Evolutionary conservation across 805 yeast genomes (phyloP).

Genomic region (Barnettozyma populi): DNA sequence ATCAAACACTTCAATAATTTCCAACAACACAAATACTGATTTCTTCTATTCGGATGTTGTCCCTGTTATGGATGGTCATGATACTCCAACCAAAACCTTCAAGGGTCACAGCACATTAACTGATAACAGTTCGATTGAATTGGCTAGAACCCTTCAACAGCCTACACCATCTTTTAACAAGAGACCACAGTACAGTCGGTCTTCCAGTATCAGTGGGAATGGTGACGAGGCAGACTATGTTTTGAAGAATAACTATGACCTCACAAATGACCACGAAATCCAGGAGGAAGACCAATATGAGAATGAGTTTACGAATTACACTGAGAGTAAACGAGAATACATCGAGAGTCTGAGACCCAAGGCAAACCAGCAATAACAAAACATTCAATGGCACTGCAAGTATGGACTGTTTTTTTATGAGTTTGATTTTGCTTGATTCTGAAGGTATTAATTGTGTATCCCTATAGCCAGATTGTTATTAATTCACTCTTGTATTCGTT

Average conservation of each 20-base stretch:
- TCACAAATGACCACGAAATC: slow-evolving; percentile 27
- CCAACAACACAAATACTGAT: slow-evolving; percentile 23
- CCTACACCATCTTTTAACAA: slow-evolving; percentile 24
- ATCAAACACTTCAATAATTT: slow-evolving; percentile 21
- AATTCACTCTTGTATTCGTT: background rate
- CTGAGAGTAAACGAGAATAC: slow-evolving; percentile 37
- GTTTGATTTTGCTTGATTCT: background rate
- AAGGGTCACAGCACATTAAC: slow-evolving; percentile 6
- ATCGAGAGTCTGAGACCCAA: slow-evolving; percentile 37
- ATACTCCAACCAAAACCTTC: slow-evolving; percentile 2
- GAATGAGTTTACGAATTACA: slow-evolving; percentile 42
- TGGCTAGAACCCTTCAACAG: slow-evolving; percentile 23
- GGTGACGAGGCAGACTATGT: slow-evolving; percentile 21
- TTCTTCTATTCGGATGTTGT: slow-evolving; percentile 23
- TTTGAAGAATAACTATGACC: slow-evolving; percentile 30
- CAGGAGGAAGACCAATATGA: slow-evolving; percentile 41
- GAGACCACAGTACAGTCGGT: slow-evolving; percentile 12
- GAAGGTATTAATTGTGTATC: background rate
- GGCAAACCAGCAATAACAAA: slow-evolving; percentile 4
- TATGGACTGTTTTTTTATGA: too few relatives aligned
- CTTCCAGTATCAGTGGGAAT: slow-evolving; percentile 10
- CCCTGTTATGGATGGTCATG: slow-evolving; percentile 19
- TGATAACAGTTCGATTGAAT: slow-evolving; percentile 14
- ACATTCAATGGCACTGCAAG: background rate
- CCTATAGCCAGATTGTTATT: too few relatives aligned